phyloP scores from a whole-genome alignment of 805 yeast genomes.

The Cyberlindnera mississippiensis region DNA sequence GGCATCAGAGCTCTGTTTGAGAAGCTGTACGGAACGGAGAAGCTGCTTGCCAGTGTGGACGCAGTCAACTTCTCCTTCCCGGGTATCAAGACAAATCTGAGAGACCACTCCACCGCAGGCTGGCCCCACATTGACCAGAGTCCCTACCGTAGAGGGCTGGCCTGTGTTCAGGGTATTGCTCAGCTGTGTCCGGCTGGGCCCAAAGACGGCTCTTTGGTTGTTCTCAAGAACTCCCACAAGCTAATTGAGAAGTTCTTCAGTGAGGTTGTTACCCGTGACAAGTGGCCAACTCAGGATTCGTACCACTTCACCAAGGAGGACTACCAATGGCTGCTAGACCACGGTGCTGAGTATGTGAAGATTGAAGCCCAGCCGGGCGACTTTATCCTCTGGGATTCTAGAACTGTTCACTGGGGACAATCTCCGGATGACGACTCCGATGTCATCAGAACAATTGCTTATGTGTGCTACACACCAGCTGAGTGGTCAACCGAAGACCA shows the following conservation, averaged over 20 bases:
- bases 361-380: constrained; percentile 33
- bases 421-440: constrained; percentile 26
- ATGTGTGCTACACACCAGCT: constrained; percentile 31
- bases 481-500: constrained; percentile 30
- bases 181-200: constrained; percentile 26
- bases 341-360: constrained; percentile 29
- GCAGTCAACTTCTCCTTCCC: constrained; percentile 31
- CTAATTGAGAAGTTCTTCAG: constrained; percentile 27
- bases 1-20: constrained; percentile 28
- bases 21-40: constrained; percentile 32
- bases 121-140: constrained; percentile 37
- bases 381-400: constrained; percentile 34
- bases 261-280: constrained; percentile 12
- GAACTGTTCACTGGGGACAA: constrained; percentile 31
- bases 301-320: constrained; percentile 21
- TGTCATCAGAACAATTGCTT: constrained; percentile 29
- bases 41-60: constrained; percentile 33
- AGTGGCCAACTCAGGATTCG: constrained; percentile 26
- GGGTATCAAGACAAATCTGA: constrained; percentile 17
- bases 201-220: constrained; percentile 33
- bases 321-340: constrained; percentile 27
- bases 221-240: constrained; percentile 26
- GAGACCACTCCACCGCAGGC: constrained; percentile 3
- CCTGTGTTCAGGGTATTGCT: constrained; percentile 34
- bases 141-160: constrained; percentile 29